Conservation (phyloP, 225 moss, liverwort and hornwort genomes). For the Pseudoscleropodium purum region DNA sequence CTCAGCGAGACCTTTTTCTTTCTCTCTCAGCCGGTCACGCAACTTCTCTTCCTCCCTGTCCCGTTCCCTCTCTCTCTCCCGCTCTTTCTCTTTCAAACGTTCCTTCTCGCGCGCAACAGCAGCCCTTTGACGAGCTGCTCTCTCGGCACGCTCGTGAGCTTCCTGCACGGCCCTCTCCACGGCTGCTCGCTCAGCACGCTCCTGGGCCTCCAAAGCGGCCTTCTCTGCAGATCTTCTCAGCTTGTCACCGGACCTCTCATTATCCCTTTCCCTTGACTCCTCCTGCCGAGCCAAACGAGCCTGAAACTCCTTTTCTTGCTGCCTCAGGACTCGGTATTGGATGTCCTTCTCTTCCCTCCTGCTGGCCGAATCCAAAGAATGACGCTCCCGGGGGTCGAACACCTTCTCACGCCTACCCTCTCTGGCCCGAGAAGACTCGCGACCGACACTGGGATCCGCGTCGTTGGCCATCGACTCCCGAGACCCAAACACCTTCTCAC, state of each 20-base stretch:
- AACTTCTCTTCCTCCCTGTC: slow-evolving; percentile 48
- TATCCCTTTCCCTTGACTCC: slow-evolving; percentile 36
- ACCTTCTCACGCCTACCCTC: slow-evolving; percentile 41
- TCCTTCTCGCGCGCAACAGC: slow-evolving; percentile 60
- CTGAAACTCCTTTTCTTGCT: slow-evolving; percentile 43
- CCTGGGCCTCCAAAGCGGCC: slow-evolving; percentile 68
- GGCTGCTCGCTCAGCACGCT: slow-evolving; percentile 65
- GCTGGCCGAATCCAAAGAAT: slow-evolving; percentile 1
- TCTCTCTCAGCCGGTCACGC: slow-evolving; percentile 44
- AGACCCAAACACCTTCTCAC: slow-evolving; percentile 37
- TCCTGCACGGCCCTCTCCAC: slow-evolving; percentile 69
- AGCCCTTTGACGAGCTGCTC: slow-evolving; percentile 44
- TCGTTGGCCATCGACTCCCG: slow-evolving; percentile 11
- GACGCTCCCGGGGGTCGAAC: slow-evolving; percentile 30
- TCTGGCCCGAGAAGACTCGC: slow-evolving; percentile 18
- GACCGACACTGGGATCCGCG: background rate
- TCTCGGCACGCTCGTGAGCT: slow-evolving; percentile 59
- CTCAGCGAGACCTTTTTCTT: slow-evolving; percentile 37
- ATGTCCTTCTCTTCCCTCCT: slow-evolving; percentile 38
- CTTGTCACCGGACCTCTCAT: slow-evolving; percentile 54
- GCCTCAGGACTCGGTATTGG: slow-evolving; percentile 26
- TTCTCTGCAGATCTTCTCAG: slow-evolving; percentile 53
- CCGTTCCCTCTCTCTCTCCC: slow-evolving; percentile 29
- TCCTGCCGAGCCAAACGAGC: slow-evolving; percentile 30
- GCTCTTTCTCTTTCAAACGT: slow-evolving; percentile 46